A percentile compares a stretch with the other conserved stretches of the same genome.
Conservation (phyloP, 2,329 filamentous ascomycete species). For the Pseudogymnoascus sp. region DNA sequence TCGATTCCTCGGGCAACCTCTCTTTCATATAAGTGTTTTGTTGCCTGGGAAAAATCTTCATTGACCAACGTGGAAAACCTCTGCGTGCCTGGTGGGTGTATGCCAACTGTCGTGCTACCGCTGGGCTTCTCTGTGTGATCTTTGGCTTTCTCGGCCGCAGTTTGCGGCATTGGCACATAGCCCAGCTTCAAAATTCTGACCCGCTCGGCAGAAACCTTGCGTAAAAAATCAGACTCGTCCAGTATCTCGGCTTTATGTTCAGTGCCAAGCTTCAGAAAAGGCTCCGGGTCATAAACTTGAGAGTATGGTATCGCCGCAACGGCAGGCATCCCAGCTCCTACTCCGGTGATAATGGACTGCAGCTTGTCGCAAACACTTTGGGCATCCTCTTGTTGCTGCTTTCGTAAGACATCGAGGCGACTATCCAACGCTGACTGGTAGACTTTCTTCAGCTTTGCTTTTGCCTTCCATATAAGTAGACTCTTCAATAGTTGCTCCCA, state of each 20-base stretch:
- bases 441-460: slow-evolving; percentile 70
- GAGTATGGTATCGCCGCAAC: slow-evolving; percentile 27
- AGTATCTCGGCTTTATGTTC: slow-evolving; percentile 54
- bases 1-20: slow-evolving; percentile 85
- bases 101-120: slow-evolving; percentile 32
- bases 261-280: slow-evolving; percentile 51
- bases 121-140: slow-evolving; percentile 25
- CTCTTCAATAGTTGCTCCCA: slow-evolving; percentile 89
- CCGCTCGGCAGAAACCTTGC: slow-evolving; percentile 48
- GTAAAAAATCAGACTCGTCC: slow-evolving; percentile 50
- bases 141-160: slow-evolving; percentile 27
- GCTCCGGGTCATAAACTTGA: slow-evolving; percentile 52
- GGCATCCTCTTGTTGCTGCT: slow-evolving; percentile 61
- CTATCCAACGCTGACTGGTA: slow-evolving; percentile 66
- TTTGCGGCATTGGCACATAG: slow-evolving; percentile 53
- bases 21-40: slow-evolving; percentile 81
- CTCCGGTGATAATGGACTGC: slow-evolving; percentile 37
- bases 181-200: slow-evolving; percentile 54
- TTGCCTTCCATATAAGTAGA: slow-evolving; percentile 83
- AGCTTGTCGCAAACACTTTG: slow-evolving; percentile 44
- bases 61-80: slow-evolving; percentile 61
- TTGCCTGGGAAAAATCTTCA: slow-evolving; percentile 78
- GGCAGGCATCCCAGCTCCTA: slow-evolving; percentile 14
- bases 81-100: slow-evolving; percentile 46
- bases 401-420: slow-evolving; percentile 56